Evolutionary conservation across 441 rosid genomes (phyloP), one percentile per base, ranked within the genome.

Genomic region (Croton setiger): DNA sequence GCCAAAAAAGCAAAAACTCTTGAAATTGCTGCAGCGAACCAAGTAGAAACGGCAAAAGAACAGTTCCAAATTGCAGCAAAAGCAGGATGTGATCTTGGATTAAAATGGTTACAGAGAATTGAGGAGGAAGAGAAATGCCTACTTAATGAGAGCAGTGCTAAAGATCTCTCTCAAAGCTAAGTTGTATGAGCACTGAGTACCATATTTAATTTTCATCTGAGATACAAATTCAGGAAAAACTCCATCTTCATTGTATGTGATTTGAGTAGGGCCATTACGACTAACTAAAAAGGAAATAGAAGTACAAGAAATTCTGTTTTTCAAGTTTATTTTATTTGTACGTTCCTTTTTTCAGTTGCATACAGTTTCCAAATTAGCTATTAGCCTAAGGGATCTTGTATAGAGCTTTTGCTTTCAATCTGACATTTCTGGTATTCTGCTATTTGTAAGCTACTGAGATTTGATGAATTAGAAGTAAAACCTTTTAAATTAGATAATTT

Each of bases 121-220:
- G 96, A 91, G 74, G 93, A 93, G 77, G 97, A 87, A 78, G 96
- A 89, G 82, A 83, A 83, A 72, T 79, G 67, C 61, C 79, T 88
- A 43, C 81, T 69, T 67, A 60, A 52, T 0, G 76, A 71, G 73
- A 80, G 74, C 69, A 71, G 72, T 71, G 60, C 74, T 54, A 11
- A 45, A 3, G 66, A 62, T 47, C 14, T 53, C 6, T 37, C 68
- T 17, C 43, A 41, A 66, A 31, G 48, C 67, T 69, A 66, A 69
- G 37, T 31, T 35, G 36, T 18, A 55, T 61, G 43, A 17, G 17
- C n/a, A 18, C 49, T 55, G 11, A 49, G 14, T 58, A n/a, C 27
- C 4, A 5, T 18, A 9, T 43, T 8, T 31, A 61, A n/a, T 33
- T 20, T 55, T 39, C 0, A 43, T 3, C 44, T 52, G 1, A 31